A percentile compares a stretch with the other conserved stretches of the same genome.
Conservation (phyloP, 805 yeast species). For the Debaryomyces prosopidis region DNA sequence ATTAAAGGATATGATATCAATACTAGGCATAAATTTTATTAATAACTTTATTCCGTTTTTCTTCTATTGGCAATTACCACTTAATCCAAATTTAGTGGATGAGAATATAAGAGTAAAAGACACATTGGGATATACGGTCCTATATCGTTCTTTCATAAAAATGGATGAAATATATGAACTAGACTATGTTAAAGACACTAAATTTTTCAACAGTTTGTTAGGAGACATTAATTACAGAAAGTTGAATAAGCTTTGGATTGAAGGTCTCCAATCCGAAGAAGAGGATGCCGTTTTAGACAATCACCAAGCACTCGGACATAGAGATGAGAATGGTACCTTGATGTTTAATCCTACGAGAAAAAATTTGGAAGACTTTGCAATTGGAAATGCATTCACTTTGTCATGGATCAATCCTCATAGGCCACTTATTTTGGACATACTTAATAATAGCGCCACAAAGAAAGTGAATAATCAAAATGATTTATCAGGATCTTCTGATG, state of each 20-base stretch:
- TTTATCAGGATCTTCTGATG: neutral
- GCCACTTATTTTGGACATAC: constrained; percentile 16
- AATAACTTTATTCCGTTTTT: constrained; percentile 47
- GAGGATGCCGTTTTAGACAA: constrained; percentile 5
- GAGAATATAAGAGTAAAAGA: constrained; percentile 23
- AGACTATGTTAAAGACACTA: constrained; percentile 20
- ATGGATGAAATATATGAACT: constrained; percentile 31
- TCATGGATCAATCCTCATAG: constrained; percentile 33
- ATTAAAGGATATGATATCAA: constrained; percentile 23
- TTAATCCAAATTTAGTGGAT: constrained; percentile 6
- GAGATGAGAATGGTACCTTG: constrained; percentile 7
- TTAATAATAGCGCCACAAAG: neutral
- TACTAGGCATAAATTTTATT: constrained; percentile 49
- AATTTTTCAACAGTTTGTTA: constrained; percentile 16
- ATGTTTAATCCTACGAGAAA: constrained; percentile 16
- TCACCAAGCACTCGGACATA: constrained; percentile 2
- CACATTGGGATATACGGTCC: constrained; percentile 31
- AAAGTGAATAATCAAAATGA: neutral
- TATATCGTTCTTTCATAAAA: constrained; percentile 23
- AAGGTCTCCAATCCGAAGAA: constrained; percentile 15
- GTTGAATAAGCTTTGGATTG: constrained; percentile 26
- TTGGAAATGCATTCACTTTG: constrained; percentile 24
- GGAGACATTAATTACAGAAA: constrained; percentile 28
- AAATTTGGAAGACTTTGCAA: constrained; percentile 25
- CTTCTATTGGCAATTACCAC: constrained; percentile 41